Base-by-base conservation (phyloP, 176 grass and related monocot genomes). In the Zizania latifolia region DNA sequence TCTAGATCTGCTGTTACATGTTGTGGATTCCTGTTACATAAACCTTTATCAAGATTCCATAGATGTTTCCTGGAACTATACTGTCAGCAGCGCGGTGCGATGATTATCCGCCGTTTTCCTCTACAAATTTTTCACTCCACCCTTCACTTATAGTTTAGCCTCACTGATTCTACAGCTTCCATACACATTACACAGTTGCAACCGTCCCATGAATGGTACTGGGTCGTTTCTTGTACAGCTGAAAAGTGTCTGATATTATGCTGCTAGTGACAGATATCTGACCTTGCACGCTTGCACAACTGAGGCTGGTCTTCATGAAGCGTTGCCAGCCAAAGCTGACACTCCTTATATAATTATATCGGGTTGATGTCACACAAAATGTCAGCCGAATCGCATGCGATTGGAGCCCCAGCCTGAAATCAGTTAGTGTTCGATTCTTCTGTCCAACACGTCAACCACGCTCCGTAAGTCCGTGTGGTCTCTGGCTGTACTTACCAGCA, bases 1-100 rank as follows among this genome's bases (percentile, higher is more conserved):
- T 24, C 58, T 71, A 72, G 74, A 78, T 74, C 39, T 37, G 33
- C 28, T 61, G 35, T 59, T 35, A 56, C 75, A 30, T 68, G 40
- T 24, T 53, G 53, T 55, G 74, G 73, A 43, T 41, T 44, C 41
- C 2, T 43, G 50, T 28, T 67, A 67, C 74, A 23, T 62, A 30
- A 62, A 72, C 37, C 41, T 50, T 57, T 70, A 53, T 53, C 64
- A 58, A 40, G 67, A 28, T 62, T 70, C 31, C 48, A 10, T 53
- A 53, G 48, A 53, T 53, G 48, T 53, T 53, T 22, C 48, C 48
- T 51, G 6, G 48, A 22, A 53, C 48, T 53, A 53, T 53, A 53
- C n/a, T 53, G n/a, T 22, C 48, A 22, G 16, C 4, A n/a, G 19
- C 48, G 22, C 48, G n/a, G n/a, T n/a, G n/a, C n/a, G n/a, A n/a